Base-by-base conservation (phyloP, 106 monocot species). In the Vanilla planifolia region DNA sequence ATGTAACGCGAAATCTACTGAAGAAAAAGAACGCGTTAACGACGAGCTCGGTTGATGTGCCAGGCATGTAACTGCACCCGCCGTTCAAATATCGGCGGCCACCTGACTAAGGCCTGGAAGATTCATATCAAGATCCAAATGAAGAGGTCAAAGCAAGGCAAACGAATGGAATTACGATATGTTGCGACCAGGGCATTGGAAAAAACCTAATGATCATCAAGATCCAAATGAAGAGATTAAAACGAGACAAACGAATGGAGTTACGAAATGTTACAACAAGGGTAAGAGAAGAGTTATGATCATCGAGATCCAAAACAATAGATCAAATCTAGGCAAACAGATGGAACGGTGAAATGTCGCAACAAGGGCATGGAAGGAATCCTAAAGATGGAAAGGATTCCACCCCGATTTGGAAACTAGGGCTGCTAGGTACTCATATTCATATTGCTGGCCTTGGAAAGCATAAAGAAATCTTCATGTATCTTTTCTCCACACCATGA, bases 61-160 rank as follows among this genome's bases (percentile, higher is more conserved):
- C 75, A 76, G 33, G 58, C 57, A 59, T 70, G 75, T 76, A 76
- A 76, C 75, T 59, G 75, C 70, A 64, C 22, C 63, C 64, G 56
- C 57, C 75, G 70, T 59, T 24, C 17, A 41, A 30, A 21, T 23
- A 43, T 29, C 16, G 32, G 56, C 56, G 42, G 55, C 17, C 36
- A 76, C 75, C 37, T 76, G 75, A 70, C 75, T 68, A 70, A 33
- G 46, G 63, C 41, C 70, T 69, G 75, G 33, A 8, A 50, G 1
- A 50, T n/a, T n/a, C n/a, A n/a, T n/a, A n/a, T n/a, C n/a, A n/a
- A n/a, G n/a, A 37, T 37, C n/a, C 7, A 10, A 37, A 6, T 37
- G 37, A 37, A 37, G 37, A 37, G 5, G 7, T 6, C 37, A 37
- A 10, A 0, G 37, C 10, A 37, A 37, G 4, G 6, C 4, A 37